These are phyloP conservation scores for Pneumocystis wakefieldiae DNA, from an alignment of 1,139 yeast genomes.

Conservation along the genomic window DNA sequence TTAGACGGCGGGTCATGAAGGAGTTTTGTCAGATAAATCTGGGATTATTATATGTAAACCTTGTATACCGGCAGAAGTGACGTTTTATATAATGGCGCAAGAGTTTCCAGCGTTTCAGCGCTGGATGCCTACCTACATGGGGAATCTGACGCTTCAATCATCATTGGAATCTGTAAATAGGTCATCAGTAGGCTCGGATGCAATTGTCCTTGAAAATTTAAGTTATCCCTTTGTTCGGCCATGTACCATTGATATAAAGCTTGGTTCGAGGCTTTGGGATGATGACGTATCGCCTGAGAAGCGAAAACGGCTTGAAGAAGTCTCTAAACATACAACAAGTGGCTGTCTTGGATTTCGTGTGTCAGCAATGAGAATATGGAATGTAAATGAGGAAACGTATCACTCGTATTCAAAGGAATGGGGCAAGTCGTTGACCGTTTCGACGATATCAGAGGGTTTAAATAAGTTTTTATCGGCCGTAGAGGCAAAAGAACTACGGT, in stretches of 20 bases:
- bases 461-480: conserved; percentile 33
- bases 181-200: conserved; percentile 5
- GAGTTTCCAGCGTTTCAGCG: conserved; percentile 9
- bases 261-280: conserved; percentile 63
- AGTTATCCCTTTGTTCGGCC: conserved; percentile 50
- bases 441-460: conserved; percentile 37
- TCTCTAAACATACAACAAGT: conserved; percentile 60
- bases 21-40: conserved; percentile 44
- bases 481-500: conserved; percentile 22
- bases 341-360: conserved; percentile 61
- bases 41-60: conserved; percentile 64
- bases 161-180: neutral
- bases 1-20: conserved; percentile 85
- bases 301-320: conserved; percentile 41
- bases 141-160: conserved; percentile 6
- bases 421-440: conserved; percentile 45
- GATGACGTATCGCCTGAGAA: conserved; percentile 44
- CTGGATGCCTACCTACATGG: conserved; percentile 11
- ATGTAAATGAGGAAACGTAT: conserved; percentile 26
- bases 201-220: conserved; percentile 60
- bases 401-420: conserved; percentile 46
- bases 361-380: conserved; percentile 69
- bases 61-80: conserved; percentile 46
- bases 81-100: conserved; percentile 37
- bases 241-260: conserved; percentile 64